Conservation (phyloP, 305 asterid species). For the Solanum hybrid region DNA sequence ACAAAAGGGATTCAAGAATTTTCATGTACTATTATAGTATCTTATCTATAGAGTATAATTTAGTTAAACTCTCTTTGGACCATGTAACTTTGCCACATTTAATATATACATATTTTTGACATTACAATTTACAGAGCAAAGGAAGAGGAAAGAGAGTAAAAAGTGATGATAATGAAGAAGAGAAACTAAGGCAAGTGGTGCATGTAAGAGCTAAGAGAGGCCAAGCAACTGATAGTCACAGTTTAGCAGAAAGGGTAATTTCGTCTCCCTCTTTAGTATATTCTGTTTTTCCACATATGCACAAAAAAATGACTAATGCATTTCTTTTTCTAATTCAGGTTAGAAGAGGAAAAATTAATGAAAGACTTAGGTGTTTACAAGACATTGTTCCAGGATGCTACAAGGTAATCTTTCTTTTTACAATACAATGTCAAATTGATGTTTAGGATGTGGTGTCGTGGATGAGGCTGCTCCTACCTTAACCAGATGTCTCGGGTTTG, state of each 20-base stretch:
- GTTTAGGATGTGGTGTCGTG: background rate
- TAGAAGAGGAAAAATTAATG: conserved; percentile 85
- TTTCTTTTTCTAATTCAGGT: conserved; percentile 28
- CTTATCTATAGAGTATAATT: background rate
- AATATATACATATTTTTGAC: background rate
- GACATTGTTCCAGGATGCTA: conserved; percentile 93
- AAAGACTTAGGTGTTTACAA: conserved; percentile 68
- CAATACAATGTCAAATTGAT: background rate
- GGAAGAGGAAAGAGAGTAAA: conserved; percentile 50
- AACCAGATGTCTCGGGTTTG: background rate
- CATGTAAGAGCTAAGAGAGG: conserved; percentile 94
- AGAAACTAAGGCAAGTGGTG: conserved; percentile 47
- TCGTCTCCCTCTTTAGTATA: too few relatives aligned
- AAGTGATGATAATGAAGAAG: conserved; percentile 29
- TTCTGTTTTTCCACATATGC: too few relatives aligned
- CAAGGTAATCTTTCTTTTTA: conserved; percentile 35
- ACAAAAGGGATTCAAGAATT: background rate
- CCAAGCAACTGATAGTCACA: conserved; percentile 92
- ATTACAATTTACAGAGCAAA: background rate
- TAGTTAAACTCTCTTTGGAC: background rate
- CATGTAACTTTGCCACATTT: background rate
- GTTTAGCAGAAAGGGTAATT: conserved; percentile 87
- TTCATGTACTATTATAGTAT: background rate
- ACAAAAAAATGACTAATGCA: background rate
- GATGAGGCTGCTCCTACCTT: background rate